Base-by-base conservation (phyloP, 306 rosid genomes). In the Acmispon strigosus region DNA sequence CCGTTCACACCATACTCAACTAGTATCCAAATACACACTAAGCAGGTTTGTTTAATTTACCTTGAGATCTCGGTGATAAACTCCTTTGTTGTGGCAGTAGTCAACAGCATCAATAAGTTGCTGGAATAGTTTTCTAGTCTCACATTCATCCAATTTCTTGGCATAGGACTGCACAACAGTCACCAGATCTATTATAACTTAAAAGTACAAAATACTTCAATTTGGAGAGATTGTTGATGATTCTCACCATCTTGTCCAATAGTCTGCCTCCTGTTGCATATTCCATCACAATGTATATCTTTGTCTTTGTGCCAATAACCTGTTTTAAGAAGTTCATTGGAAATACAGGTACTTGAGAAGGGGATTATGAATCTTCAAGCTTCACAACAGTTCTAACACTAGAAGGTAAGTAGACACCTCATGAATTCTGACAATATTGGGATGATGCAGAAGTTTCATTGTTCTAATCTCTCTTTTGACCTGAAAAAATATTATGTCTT, bases 51-150 rank as follows among this genome's bases (percentile, higher is more conserved):
- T 34, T 44, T 39, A 56, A 74, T 82, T 66, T 57, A 86, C 96
- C 97, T 91, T 91, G 39, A 91, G 79, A 76, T 91, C 97, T 69
- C 96, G 75, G 68, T 91, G 96, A 76, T 78, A 91, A 22, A 91
- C 87, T 47, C 96, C 97, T 55, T 78, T 80, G 76, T 69, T 72
- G 75, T 91, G 97, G 80, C 97, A 91, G 60, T 83, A 87, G 49
- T 91, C 92, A 54, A 91, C 59, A 5, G 92, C 92, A 69, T 88
- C 92, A 20, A 88, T 83, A 79, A 91, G 84, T 75, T 91, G 97
- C 81, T 91, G 97, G 69, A 88, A 91, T 32, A 85, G 62, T 70
- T 85, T 91, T 73, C 96, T 88, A 27, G 88, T 96, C 63, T 86
- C 97, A 32, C 44, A n/a, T 68, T 86, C 97, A 52, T 72, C 62